These are phyloP conservation scores for Eucalyptus virginea DNA, from an alignment of 345 rosid species.

Conservation along the genomic window DNA sequence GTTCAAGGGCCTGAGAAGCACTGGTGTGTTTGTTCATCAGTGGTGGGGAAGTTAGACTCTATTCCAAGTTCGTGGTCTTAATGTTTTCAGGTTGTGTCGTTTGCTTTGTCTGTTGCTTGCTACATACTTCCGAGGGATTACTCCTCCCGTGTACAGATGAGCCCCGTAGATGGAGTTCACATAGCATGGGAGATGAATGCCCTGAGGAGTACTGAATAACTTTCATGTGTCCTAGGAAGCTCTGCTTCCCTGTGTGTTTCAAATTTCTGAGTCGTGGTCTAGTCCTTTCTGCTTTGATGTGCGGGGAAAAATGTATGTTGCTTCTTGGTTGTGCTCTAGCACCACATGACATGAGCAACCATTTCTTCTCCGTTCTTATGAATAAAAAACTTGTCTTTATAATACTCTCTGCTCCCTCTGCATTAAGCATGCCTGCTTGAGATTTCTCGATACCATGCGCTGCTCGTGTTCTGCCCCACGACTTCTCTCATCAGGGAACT, in stretches of 20 bases:
- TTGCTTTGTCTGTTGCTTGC: neutral
- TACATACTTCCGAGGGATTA: neutral
- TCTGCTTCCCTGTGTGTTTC: neutral
- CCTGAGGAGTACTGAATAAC: neutral
- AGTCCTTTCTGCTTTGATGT: neutral
- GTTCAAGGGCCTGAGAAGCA: conserved; percentile 48
- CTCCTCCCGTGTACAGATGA: neutral
- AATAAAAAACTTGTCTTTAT: neutral
- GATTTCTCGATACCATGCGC: neutral
- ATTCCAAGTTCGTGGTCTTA: neutral
- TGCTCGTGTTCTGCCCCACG: neutral
- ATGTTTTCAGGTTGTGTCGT: neutral
- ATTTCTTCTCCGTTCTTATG: neutral
- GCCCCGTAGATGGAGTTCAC: neutral
- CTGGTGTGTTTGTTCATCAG: conserved; percentile 79
- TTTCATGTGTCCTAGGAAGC: neutral
- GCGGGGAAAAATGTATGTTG: neutral
- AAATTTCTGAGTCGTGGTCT: neutral
- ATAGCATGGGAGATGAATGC: neutral
- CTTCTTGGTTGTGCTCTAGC: neutral
- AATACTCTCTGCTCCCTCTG: neutral
- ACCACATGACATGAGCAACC: neutral
- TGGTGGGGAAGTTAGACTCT: conserved; percentile 51
- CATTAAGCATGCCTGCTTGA: neutral
- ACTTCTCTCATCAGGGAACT: neutral